Base-by-base conservation (phyloP, 2,329 filamentous ascomycete species). In the Cordyceps cicadae region DNA sequence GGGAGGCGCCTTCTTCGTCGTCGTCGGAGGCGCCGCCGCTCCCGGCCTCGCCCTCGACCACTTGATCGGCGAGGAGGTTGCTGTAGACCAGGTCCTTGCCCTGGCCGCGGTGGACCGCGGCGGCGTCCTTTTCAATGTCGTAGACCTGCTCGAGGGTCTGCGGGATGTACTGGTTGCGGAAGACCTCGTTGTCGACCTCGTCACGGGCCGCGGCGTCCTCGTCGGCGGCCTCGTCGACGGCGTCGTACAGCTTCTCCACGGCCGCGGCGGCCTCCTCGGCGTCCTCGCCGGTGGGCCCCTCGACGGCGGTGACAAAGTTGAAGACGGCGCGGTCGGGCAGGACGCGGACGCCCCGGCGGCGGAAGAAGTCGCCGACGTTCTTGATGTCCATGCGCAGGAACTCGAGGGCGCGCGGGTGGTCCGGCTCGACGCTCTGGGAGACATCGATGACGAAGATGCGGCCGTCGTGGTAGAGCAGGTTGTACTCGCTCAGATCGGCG, bases 371-470 rank as follows among this genome's bases (percentile, higher is more conserved):
- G 24, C 86, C 88, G 1, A 96, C 86, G 70, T 99, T 99, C 80
- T 97, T 97, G 75, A 99, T 92, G 71, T 99, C 94, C 92, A 97
- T 97, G 39, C 94, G 87, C 67, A 99, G 75, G 71, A 99, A 99
- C 71, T 97, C 93, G 34, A 96, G 81, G 2, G 90, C 93, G 62
- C 90, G 84, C 0, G 94, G 94, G 73, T 99, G 94, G 67, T 97
- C 93, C 67, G 95, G 92, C 77, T 97, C 95, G 21, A 99, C 94
- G 70, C 89, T 94, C 77, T 99, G 94, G 60, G 91, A 96, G 49
- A 99, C 94, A 74, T 99, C 94, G 72, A 99, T 99, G 69, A 99
- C 88, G 79, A 90, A 96, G 0, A 97, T 84, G 67, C 84, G 85
- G 62, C 84, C 80, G 61, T 91, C 82, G 77, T 97, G 83, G 77